phyloP scores from a whole-genome alignment of 2,329 filamentous ascomycete species.

The Botrytis pseudocinerea region DNA sequence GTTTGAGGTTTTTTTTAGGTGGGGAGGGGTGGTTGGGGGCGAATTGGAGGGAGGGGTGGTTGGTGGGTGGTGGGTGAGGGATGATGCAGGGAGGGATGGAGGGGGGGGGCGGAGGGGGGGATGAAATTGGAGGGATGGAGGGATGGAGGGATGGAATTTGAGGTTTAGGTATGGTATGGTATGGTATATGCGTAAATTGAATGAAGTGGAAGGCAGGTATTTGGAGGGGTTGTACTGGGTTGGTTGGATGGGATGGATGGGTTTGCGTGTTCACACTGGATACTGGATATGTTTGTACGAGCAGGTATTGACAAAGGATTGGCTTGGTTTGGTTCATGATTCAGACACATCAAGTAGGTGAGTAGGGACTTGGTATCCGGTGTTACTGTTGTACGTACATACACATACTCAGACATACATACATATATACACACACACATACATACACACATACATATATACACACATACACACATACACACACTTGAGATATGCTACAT shows the following conservation, averaged over 20 bases:
- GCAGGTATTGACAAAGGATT: too few relatives aligned
- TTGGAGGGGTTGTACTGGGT: neutral
- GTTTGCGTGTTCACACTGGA: neutral
- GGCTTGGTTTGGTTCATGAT: neutral
- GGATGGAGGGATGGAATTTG: too few relatives aligned
- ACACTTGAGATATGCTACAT: neutral
- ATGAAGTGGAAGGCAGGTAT: too few relatives aligned
- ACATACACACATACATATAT: neutral
- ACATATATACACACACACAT: too few relatives aligned
- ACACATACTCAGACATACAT: too few relatives aligned
- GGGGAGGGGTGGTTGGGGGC: neutral
- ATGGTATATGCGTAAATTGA: too few relatives aligned
- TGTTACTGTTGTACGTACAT: neutral
- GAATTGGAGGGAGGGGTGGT: neutral
- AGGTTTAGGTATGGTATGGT: too few relatives aligned
- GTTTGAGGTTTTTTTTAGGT: neutral
- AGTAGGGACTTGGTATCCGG: too few relatives aligned
- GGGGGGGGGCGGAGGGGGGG: too few relatives aligned
- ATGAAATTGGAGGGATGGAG: neutral
- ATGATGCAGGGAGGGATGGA: too few relatives aligned
- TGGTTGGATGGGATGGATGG: neutral
- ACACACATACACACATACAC: neutral
- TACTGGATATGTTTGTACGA: neutral
- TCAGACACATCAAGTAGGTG: neutral
- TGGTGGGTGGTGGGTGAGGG: too few relatives aligned